Evolutionary conservation across 1,284 basidiomycete genomes (phyloP), one percentile per base, ranked within the genome.

Genomic region (Apiotrichum laibachii): DNA sequence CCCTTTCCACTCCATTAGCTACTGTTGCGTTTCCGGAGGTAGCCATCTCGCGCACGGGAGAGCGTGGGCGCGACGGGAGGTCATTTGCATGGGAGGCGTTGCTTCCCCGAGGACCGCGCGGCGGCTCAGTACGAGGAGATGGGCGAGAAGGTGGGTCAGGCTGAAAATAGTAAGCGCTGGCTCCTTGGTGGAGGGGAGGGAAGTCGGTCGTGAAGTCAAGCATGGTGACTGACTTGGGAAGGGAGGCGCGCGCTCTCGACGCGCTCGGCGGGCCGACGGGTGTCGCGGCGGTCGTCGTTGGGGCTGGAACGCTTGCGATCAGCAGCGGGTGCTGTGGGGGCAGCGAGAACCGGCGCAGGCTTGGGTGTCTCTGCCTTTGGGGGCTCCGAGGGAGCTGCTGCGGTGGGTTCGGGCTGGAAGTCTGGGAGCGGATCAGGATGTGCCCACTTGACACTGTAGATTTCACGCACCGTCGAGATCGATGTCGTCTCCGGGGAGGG

Each of bases 401-500:
- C 9, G 5, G 5, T 33, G 15, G 22, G 18, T 16, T 47, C 18
- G 15, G 46, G 46, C n/a, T 49, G 18, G 5, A 19, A 5, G 34
- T 49, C 31, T 35, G 31, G 12, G 8, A 11, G 10, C 26, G 26
- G 12, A 21, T 50, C 37, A 44, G 50, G 18, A 52, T 33, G 2
- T n/a, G 15, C 6, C 12, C 39, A 33, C 16, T 6, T 6, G 35
- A 10, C 12, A 37, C 44, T 42, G 22, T 9, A n/a, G 18, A 34
- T 2, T 13, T 8, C 5, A 37, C 47, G 35, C 16, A 57, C 60
- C 31, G 19, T 52, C 60, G 34, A 42, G 39, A 22, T 11, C 46
- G 21, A 50, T 10, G 18, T 59, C 57, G n/a, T 58, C 57, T 11
- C 60, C 60, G 21, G 56, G 56, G 26, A 62, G 45, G 42, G 53